phyloP scores from a whole-genome alignment of 441 rosid genomes.

The Viola pubescens region DNA sequence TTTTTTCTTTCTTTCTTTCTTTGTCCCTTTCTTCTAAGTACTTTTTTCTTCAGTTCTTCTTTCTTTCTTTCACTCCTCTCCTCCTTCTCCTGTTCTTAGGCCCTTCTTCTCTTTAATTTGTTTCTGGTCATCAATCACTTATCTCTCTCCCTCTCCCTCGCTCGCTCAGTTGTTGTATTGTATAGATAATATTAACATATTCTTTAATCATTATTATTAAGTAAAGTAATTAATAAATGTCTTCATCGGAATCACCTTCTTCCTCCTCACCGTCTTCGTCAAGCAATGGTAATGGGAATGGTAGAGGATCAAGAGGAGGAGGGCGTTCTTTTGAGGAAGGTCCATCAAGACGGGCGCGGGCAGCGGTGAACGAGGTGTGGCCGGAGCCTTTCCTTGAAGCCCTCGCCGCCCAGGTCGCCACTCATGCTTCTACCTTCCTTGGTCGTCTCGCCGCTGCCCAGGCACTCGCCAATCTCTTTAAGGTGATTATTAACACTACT shows the following conservation, averaged over 20 bases:
- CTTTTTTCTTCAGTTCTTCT: conserved; percentile 22
- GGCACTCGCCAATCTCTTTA: conserved; percentile 67
- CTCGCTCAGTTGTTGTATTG: background rate
- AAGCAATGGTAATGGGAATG: conserved; percentile 22
- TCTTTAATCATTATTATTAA: conserved; percentile 8
- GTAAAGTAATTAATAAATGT: conserved; percentile 18
- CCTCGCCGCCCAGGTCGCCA: conserved; percentile 68
- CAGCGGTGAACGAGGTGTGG: conserved; percentile 63
- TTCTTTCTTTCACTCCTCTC: conserved; percentile 13
- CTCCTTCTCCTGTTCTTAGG: background rate
- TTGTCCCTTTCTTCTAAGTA: conserved; percentile 10
- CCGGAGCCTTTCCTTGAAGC: conserved; percentile 90
- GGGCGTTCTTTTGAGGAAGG: conserved; percentile 42
- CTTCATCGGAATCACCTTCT: conserved; percentile 4
- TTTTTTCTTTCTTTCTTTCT: conserved; percentile 20
- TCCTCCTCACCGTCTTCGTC: conserved; percentile 42
- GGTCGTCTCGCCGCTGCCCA: conserved; percentile 76
- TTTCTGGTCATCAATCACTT: background rate
- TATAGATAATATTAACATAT: background rate
- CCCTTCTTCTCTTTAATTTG: background rate
- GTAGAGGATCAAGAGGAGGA: conserved; percentile 12
- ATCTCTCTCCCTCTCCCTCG: conserved; percentile 3
- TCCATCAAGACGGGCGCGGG: conserved; percentile 58
- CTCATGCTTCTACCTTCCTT: conserved; percentile 39
- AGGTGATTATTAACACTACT: conserved; percentile 31